phyloP scores from a whole-genome alignment of 129 eudicot genomes.

The Pittosporum tobira region DNA sequence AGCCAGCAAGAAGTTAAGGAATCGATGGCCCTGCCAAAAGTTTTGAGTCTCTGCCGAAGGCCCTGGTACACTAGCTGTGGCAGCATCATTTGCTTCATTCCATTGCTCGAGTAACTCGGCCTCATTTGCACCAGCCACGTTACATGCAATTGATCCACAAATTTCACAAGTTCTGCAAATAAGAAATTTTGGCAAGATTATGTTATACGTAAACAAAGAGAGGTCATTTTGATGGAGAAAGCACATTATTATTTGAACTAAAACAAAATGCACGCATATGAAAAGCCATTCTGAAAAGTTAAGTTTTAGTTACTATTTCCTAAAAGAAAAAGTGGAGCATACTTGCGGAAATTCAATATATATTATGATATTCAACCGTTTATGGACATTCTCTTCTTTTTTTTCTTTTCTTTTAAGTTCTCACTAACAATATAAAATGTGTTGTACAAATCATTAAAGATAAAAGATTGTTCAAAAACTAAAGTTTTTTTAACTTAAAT shows the following conservation, averaged over 20 bases:
- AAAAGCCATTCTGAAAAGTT: too few relatives aligned
- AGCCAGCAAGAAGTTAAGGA: slow-evolving; percentile 82
- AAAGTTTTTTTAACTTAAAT: too few relatives aligned
- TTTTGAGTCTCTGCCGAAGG: slow-evolving; percentile 32
- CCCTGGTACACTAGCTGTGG: slow-evolving; percentile 28
- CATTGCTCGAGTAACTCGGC: slow-evolving; percentile 51
- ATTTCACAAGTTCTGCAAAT: slow-evolving; percentile 83
- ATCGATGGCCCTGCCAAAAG: slow-evolving; percentile 90
- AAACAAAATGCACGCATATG: too few relatives aligned
- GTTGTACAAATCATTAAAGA: too few relatives aligned
- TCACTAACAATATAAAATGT: too few relatives aligned
- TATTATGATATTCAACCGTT: too few relatives aligned
- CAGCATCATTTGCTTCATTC: slow-evolving; percentile 57
- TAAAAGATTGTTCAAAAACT: too few relatives aligned
- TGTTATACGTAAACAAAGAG: not conserved
- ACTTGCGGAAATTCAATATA: too few relatives aligned
- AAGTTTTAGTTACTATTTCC: too few relatives aligned
- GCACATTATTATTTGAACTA: not conserved
- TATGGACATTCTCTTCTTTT: too few relatives aligned
- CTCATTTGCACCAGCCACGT: slow-evolving; percentile 75
- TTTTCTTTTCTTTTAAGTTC: too few relatives aligned
- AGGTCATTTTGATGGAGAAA: not conserved
- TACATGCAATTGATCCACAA: slow-evolving; percentile 74
- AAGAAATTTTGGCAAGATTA: slow-evolving; percentile 4
- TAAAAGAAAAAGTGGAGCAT: too few relatives aligned